Base-by-base conservation (phyloP, 257 asterid genomes). In the Gentiana macrophylla region DNA sequence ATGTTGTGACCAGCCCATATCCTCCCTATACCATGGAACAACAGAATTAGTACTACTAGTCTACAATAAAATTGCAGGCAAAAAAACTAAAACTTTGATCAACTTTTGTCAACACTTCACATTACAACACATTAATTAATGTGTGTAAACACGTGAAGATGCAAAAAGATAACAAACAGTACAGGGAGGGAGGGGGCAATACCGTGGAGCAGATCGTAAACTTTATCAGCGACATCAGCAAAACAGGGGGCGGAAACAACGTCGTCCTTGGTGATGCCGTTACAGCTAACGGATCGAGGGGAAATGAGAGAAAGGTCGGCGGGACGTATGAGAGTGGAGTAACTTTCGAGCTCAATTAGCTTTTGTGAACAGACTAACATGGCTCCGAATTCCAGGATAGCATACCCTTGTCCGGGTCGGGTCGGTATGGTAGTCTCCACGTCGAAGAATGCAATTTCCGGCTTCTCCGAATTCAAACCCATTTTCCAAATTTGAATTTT, bases 381-480 rank as follows among this genome's bases (percentile, higher is more conserved):
- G 53, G 87, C 81, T 55, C 98, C 98, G 59, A 92, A 92, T 74
- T 92, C 99, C 61, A 92, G 32, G 32, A 92, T 74, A 4, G 86
- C 84, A 48, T 54, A 77, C 1, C 95, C 86, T 60, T 77, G 94
- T 0, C 99, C 94, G 8, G 72, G 45, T 24, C 94, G 86, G 48
- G 79, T 73, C 24, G 97, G 99, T 6, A 83, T 81, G 33, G 86
- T 88, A 52, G 99, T 92, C 70, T 92, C 99, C 67, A 92, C 64
- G 52, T 92, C 99, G 76, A 88, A 88, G 80, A 92, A 92, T 2
- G 83, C 97, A 11, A 88, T 89, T 70, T 88, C 97, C 12, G 90
- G 71, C 64, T 78, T 73, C 49, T 85, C 94, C 4, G 51, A 73
- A 12, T 34, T 71, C 59, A 62, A 61, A 58, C 62, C 64, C 73